phyloP scores from a whole-genome alignment of 768 basidiomycete species.

The Kwoniella newhampshirensis region DNA sequence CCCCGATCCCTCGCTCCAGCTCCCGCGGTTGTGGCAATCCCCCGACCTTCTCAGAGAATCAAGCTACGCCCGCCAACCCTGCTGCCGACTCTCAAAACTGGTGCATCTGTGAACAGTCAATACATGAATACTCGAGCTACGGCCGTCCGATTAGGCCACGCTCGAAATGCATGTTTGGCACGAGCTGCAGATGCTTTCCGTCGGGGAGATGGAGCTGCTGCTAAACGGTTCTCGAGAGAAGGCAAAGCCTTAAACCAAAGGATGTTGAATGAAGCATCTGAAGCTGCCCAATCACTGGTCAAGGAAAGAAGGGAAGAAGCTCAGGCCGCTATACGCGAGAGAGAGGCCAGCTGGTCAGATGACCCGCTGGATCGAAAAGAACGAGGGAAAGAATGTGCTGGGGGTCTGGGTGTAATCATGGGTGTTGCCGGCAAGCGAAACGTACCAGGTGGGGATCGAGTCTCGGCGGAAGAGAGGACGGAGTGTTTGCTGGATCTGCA shows the following conservation, averaged over 20 bases:
- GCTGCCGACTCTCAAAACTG: constrained; percentile 84
- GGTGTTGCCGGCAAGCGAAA: constrained; percentile 66
- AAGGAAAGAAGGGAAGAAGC: constrained; percentile 73
- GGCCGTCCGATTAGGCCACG: constrained; percentile 87
- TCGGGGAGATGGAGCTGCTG: constrained; percentile 90
- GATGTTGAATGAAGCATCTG: constrained; percentile 81
- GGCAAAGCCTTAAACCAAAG: constrained; percentile 90
- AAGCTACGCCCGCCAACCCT: constrained; percentile 78
- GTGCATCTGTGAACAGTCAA: constrained; percentile 70
- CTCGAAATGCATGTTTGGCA: constrained; percentile 88
- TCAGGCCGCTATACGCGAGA: constrained; percentile 69
- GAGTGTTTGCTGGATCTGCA: constrained; percentile 87
- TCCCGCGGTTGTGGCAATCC: constrained; percentile 31
- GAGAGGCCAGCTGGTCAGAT: constrained; percentile 65
- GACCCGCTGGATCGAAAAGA: constrained; percentile 74
- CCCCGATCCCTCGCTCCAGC: constrained; percentile 7
- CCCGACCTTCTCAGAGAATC: constrained; percentile 71
- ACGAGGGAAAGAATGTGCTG: constrained; percentile 73
- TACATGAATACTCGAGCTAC: constrained; percentile 88
- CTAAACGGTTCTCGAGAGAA: constrained; percentile 89
- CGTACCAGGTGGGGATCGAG: constrained; percentile 58
- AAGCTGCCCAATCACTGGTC: constrained; percentile 81
- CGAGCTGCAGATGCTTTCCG: constrained; percentile 96
- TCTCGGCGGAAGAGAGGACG: constrained; percentile 81
- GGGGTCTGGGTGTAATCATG: constrained; percentile 78